Evolutionary conservation across 192 early-diverging fungal species (phyloP), one percentile per base, ranked within the genome.

Genomic region (Backusella morwellensis): DNA sequence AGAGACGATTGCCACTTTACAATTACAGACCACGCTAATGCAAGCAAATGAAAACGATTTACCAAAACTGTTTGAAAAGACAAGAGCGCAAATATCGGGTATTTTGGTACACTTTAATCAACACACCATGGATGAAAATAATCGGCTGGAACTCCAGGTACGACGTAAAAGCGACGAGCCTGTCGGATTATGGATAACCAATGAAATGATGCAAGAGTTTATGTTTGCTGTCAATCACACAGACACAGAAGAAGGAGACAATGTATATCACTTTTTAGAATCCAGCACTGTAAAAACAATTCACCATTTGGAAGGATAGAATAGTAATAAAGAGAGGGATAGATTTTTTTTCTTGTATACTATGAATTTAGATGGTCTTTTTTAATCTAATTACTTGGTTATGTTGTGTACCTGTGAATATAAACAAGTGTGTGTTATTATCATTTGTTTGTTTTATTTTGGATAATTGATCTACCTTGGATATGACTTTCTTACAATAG

Each of bases 1-100:
- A 44, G 40, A 72, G 29, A 29, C 36, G 17, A 32, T 47, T 50
- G 42, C 70, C 17, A 72, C 26, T 32, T 12, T 32, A 32, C n/a
- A 72, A 34, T 29, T 72, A 21, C 41, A 72, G 11, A 44, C 70
- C 3, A 72, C 70, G 23, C 40, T 72, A 44, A 50, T 32, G 41
- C 70, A 50, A 23, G 42, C 42, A 23, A 72, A 72, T 50, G 23
- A 72, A 44, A 32, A 36, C 12, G 70, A 72, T 72, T 44, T 72
- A 72, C 70, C 70, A 17, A 72, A 32, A 34, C 40, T 72, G 42
- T 72, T 72, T 72, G 70, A 72, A 50, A 72, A 72, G 29, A 72
- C 70, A 26, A 72, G 70, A 50, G 70, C 70, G 1, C 70, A 72
- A 44, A 72, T 72, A 26, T 36, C 70, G 11, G 70, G 70, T 19